phyloP scores from a whole-genome alignment of 2,329 filamentous ascomycete genomes.

The Penicillium sp. region DNA sequence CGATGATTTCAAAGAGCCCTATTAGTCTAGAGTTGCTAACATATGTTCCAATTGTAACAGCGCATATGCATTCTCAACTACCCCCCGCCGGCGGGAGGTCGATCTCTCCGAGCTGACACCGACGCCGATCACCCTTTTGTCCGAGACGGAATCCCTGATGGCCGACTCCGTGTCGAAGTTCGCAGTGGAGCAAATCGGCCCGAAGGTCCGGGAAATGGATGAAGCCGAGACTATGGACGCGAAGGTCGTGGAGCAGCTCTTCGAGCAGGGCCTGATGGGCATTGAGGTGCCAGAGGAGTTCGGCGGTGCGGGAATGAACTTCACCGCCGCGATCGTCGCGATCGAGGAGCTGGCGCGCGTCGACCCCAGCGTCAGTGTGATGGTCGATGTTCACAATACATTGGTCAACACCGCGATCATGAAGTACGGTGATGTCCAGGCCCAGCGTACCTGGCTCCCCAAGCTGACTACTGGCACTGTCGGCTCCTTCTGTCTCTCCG shows the following conservation, averaged over 20 bases:
- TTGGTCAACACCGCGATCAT: slow-evolving; percentile 91
- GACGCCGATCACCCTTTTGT: slow-evolving; percentile 89
- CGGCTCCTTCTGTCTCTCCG: slow-evolving; percentile 86
- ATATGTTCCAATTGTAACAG: slow-evolving; percentile 24
- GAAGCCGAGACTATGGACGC: slow-evolving; percentile 94
- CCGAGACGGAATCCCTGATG: slow-evolving; percentile 87
- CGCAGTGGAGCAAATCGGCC: slow-evolving; percentile 81
- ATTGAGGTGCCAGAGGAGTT: slow-evolving; percentile 97
- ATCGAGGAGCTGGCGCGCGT: slow-evolving; percentile 95
- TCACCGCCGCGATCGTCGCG: slow-evolving; percentile 90
- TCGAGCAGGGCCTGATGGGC: slow-evolving; percentile 96
- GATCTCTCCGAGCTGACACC: slow-evolving; percentile 77
- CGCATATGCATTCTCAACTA: slow-evolving; percentile 60
- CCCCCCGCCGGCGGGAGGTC: slow-evolving; percentile 54
- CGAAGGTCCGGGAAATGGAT: slow-evolving; percentile 95
- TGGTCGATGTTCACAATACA: slow-evolving; percentile 98
- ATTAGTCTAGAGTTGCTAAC: background rate
- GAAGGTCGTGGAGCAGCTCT: slow-evolving; percentile 81
- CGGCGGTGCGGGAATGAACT: slow-evolving; percentile 97
- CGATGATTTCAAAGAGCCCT: background rate
- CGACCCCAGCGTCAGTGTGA: slow-evolving; percentile 89
- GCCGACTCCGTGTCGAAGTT: slow-evolving; percentile 88
- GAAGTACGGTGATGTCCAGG: slow-evolving; percentile 73
- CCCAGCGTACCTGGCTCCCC: slow-evolving; percentile 87
- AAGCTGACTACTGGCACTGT: slow-evolving; percentile 85